Base-by-base conservation (phyloP, 345 rosid genomes). In the Corchorus olitorius region DNA sequence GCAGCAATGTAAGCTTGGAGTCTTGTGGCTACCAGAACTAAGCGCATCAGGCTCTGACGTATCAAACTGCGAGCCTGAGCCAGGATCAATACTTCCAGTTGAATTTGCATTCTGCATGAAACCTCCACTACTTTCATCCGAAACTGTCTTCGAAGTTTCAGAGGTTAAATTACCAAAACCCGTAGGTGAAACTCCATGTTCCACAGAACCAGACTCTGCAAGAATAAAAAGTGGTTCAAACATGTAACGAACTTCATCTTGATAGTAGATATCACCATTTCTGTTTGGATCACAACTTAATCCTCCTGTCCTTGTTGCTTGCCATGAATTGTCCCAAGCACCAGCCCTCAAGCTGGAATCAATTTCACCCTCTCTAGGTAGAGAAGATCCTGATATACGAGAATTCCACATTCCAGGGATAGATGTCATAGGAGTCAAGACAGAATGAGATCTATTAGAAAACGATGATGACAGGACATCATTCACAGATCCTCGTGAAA, bases 151-250 rank as follows among this genome's bases (percentile, higher is more conserved):
- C 65, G 89, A 83, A 50, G 89, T 78, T 78, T 95, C 99, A 2
- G 88, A 76, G 58, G 83, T 78, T 84, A 83, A 81, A 84, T 85
- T 84, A 62, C 88, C 85, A 80, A 70, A 82, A 50, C 81, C 72
- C 67, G 88, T 52, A 74, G 97, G 92, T 22, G 92, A 81, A 86
- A 88, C 88, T 72, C 97, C 97, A 78, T 87, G 90, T 54, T 91
- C 97, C 78, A 92, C 83, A 53, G 97, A 92, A 81, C 98, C 98
- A 84, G 99, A 92, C 83, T 97, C 97, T 8, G 99, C 88, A 77
- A 97, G 97, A 83, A 97, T 89, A 84, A 89, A 97, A 74, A 97
- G 94, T 43, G 99, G 99, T 84, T 97, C 98, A 83, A 97, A 94
- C 91, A 97, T 78, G 82, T 86, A 94, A 70, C 85, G 91, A 69